A percentile compares a stretch with the other conserved stretches of the same genome.
Evolutionary conservation across 1,139 yeast genomes (phyloP).

Genomic region (Debaryomyces fabryi): DNA sequence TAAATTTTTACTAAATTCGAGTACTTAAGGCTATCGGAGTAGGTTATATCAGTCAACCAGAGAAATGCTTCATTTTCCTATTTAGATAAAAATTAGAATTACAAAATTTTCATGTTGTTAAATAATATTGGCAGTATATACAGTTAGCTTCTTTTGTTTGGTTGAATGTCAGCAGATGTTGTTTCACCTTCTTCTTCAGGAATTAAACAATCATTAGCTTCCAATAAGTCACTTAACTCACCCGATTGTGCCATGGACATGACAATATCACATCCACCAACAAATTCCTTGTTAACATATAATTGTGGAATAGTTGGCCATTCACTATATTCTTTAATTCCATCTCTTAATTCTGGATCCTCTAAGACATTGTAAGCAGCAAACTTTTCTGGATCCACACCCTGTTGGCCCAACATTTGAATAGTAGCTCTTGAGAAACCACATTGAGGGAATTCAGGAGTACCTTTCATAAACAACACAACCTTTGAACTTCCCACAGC

Average conservation of each 20-base stretch:
- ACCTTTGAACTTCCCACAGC: constrained; percentile 91
- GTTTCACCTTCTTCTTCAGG: constrained; percentile 63
- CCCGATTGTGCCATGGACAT: constrained; percentile 91
- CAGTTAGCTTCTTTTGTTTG: constrained; percentile 34
- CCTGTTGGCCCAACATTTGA: constrained; percentile 91
- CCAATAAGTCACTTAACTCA: constrained; percentile 85
- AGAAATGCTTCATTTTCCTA: background rate
- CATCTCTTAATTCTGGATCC: constrained; percentile 88
- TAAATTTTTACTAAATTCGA: background rate
- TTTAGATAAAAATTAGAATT: background rate
- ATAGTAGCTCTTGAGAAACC: constrained; percentile 97
- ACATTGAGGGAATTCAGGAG: constrained; percentile 98
- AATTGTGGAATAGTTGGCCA: constrained; percentile 94
- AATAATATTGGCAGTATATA: constrained; percentile 2
- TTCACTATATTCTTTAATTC: constrained; percentile 90
- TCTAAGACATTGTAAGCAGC: constrained; percentile 97
- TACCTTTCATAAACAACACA: constrained; percentile 93
- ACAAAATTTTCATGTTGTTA: background rate
- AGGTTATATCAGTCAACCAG: background rate
- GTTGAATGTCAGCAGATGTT: constrained; percentile 40
- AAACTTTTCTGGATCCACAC: constrained; percentile 93
- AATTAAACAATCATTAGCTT: constrained; percentile 74
- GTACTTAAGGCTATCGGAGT: background rate
- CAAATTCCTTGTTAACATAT: constrained; percentile 75
- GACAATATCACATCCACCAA: constrained; percentile 97